phyloP scores from a whole-genome alignment of 306 rosid species.

The Cicer arietinum region DNA sequence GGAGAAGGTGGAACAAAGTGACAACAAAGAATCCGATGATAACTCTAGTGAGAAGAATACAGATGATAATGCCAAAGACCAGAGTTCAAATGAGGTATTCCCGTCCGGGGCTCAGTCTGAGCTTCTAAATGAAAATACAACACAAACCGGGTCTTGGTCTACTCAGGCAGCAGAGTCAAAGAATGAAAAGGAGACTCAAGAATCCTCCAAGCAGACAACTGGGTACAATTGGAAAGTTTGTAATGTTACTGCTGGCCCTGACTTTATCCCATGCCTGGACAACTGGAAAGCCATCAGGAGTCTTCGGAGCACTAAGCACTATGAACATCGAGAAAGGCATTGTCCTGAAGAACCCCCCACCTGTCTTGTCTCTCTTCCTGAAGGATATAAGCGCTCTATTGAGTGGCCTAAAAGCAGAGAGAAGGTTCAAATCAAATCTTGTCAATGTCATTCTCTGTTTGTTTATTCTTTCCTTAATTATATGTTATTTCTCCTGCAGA shows the following conservation, averaged over 20 bases:
- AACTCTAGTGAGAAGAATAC: constrained; percentile 58
- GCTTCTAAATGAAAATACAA: constrained; percentile 72
- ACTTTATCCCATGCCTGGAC: constrained; percentile 96
- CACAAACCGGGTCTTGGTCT: constrained; percentile 69
- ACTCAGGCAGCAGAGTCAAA: constrained; percentile 92
- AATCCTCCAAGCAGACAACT: constrained; percentile 53
- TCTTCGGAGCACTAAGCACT: constrained; percentile 93
- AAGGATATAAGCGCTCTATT: constrained; percentile 81
- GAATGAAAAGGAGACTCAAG: constrained; percentile 80
- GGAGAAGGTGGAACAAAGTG: constrained; percentile 69
- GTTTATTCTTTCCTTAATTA: constrained; percentile 33
- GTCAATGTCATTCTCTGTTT: constrained; percentile 12
- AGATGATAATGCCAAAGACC: constrained; percentile 53
- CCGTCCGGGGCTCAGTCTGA: constrained; percentile 96
- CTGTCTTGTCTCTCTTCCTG: constrained; percentile 90
- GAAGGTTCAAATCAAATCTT: constrained; percentile 60
- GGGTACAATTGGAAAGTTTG: constrained; percentile 83
- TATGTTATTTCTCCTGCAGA: constrained; percentile 62
- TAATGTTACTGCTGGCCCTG: constrained; percentile 88
- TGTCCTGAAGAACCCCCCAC: constrained; percentile 95
- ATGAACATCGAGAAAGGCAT: constrained; percentile 99
- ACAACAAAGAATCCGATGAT: constrained; percentile 60
- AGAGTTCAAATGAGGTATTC: constrained; percentile 67
- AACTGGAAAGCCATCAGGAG: constrained; percentile 81
- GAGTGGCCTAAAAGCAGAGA: constrained; percentile 97